These are phyloP conservation scores for Yamadazyma diospyri DNA, from an alignment of 1,139 yeast species.

Conservation along the genomic window DNA sequence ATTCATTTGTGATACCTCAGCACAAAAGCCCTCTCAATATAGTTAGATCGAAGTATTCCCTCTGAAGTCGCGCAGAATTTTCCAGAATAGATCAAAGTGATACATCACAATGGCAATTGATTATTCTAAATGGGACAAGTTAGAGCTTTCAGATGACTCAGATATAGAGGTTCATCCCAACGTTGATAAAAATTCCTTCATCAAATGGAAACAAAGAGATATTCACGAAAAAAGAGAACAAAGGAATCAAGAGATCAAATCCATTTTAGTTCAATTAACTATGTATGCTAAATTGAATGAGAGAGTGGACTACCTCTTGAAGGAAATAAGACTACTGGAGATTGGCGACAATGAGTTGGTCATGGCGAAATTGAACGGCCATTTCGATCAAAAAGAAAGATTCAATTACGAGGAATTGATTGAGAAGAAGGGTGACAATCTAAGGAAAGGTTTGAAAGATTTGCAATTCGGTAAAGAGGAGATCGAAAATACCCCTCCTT, in stretches of 20 bases:
- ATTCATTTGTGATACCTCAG: no score
- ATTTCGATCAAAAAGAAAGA: constrained; percentile 59
- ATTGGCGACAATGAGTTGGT: constrained; percentile 38
- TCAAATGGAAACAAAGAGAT: constrained; percentile 95
- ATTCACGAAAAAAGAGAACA: constrained; percentile 90
- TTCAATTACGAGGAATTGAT: constrained; percentile 40
- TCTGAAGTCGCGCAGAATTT: constrained; percentile 5
- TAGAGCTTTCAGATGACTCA: constrained; percentile 93
- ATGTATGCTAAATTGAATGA: constrained; percentile 76
- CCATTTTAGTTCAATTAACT: constrained; percentile 64
- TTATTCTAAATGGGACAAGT: constrained; percentile 96
- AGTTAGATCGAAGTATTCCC: no score
- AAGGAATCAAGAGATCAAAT: constrained; percentile 70
- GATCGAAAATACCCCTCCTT: constrained; percentile 69
- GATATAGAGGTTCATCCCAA: constrained; percentile 98
- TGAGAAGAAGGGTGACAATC: constrained; percentile 30
- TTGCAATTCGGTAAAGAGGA: constrained; percentile 44
- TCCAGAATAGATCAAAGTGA: constrained; percentile 3
- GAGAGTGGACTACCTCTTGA: constrained; percentile 65
- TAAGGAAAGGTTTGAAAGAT: constrained; percentile 44
- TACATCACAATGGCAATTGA: constrained; percentile 62
- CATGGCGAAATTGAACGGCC: constrained; percentile 38
- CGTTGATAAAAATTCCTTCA: constrained; percentile 89
- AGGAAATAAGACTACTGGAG: constrained; percentile 33
- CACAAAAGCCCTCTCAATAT: no score